These are phyloP conservation scores for Maudiozyma serrabonitensis DNA, from an alignment of 805 yeast species.

Conservation along the genomic window DNA sequence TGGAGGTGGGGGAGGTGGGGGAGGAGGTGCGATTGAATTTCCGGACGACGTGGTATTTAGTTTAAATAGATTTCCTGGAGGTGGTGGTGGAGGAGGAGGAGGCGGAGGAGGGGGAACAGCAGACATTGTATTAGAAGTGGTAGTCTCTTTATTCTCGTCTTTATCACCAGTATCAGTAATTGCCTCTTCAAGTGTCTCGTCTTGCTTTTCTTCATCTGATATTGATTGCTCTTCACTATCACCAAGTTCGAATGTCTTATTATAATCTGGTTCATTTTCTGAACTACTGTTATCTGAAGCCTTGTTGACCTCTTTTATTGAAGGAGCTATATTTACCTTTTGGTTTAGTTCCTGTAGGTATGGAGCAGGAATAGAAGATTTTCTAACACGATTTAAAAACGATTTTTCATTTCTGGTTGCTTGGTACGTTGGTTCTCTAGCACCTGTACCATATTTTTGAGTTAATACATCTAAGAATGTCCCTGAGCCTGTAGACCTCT, in stretches of 20 bases:
- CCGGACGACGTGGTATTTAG: conserved; percentile 2
- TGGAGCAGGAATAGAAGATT: conserved; percentile 15
- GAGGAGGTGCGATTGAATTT: conserved; percentile 7
- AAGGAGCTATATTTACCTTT: conserved; percentile 9
- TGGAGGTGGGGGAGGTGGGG: conserved; percentile 24
- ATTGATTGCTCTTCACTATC: neutral
- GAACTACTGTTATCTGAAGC: neutral
- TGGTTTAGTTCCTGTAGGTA: conserved; percentile 20
- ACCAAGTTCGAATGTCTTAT: neutral
- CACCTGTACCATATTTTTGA: conserved; percentile 27
- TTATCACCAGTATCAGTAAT: neutral
- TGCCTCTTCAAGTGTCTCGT: neutral
- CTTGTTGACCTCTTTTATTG: conserved; percentile 3
- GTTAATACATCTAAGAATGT: conserved; percentile 27
- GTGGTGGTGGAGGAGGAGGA: conserved; percentile 15
- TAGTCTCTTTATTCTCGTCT: neutral
- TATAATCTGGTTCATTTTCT: neutral
- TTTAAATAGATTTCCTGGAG: conserved; percentile 1
- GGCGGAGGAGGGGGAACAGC: conserved; percentile 5
- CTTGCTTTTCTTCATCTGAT: neutral
- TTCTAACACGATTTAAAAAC: conserved; percentile 26
- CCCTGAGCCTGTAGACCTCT: conserved; percentile 10
- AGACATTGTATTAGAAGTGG: neutral
- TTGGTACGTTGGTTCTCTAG: conserved; percentile 5
- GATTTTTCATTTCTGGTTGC: conserved; percentile 11